Base-by-base conservation (phyloP, 2,329 filamentous ascomycete genomes). In the Phialocephala sp. region DNA sequence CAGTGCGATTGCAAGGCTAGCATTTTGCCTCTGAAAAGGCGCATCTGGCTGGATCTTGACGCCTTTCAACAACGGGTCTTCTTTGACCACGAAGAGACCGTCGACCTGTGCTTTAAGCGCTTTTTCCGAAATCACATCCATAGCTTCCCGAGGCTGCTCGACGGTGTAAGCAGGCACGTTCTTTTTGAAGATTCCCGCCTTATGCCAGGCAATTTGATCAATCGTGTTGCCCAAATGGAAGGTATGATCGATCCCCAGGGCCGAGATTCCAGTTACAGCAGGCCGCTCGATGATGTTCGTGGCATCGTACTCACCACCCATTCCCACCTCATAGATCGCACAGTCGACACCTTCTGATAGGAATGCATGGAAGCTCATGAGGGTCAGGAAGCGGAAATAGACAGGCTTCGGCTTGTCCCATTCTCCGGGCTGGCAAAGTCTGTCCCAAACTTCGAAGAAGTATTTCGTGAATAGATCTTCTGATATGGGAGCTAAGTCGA, bases 191-290 rank as follows among this genome's bases (percentile, higher is more conserved):
- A 92, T 89, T 1, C 89, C 90, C 0, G 87, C 86, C 77, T 92
- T 92, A 77, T 92, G 88, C 89, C 89, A 91, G 0, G 89, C 88
- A 68, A 92, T 91, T 76, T 87, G 82, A 37, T 85, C 85, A 12
- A 91, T 79, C 0, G 87, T 89, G 20, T 83, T 77, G 4, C 90
- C 90, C 1, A 92, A 81, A 22, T 83, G 82, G 60, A 82, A 83
- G 41, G 90, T 83, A 72, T 92, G 90, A 72, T 92, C 90, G 68
- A 92, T 87, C 4, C 88, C 89, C 11, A 92, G 79, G n/a, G 85
- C 85, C 55, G 84, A 87, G 63, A 92, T 87, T 0, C 84, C 89
- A 0, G 85, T 82, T 0, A 82, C 89, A 0, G 85, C 79, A 0
- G 88, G 87, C 14, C 77, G 77, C 60, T 83, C 80, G 0, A 91